Percentiles rank a stretch among this genome's conserved stretches.
These are phyloP conservation scores for Skeletonema tropicum DNA, from an alignment of 108 stramenopile species.

Conservation along the genomic window DNA sequence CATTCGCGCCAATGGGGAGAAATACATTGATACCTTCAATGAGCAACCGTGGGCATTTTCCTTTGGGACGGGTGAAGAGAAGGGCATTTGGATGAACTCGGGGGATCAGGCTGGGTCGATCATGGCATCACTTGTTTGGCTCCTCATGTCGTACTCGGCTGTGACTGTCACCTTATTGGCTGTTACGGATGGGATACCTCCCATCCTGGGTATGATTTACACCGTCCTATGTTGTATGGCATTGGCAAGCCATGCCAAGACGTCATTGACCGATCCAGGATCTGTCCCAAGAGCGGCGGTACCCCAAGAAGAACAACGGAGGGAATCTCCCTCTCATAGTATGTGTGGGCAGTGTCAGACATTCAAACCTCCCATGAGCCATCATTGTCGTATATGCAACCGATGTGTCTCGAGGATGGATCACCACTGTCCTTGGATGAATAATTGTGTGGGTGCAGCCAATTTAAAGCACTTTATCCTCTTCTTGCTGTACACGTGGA, in stretches of 20 bases:
- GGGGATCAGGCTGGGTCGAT: conserved; percentile 89
- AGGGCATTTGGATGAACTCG: conserved; percentile 90
- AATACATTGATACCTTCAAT: conserved; percentile 53
- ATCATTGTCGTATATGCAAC: conserved; percentile 98
- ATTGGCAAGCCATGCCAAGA: conserved; percentile 89
- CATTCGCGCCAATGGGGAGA: conserved; percentile 42
- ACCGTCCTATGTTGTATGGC: conserved; percentile 74
- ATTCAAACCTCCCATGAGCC: conserved; percentile 95
- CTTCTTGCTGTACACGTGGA: conserved; percentile 93
- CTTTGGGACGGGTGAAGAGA: conserved; percentile 53
- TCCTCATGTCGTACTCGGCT: conserved; percentile 76
- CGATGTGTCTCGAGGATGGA: conserved; percentile 97
- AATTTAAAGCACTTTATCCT: conserved; percentile 95
- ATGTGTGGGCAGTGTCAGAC: conserved; percentile 96
- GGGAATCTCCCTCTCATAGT: conserved; percentile 55
- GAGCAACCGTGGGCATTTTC: conserved; percentile 48
- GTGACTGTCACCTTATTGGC: conserved; percentile 81
- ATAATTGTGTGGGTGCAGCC: conserved; percentile 95
- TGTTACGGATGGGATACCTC: conserved; percentile 71
- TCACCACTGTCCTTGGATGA: conserved; percentile 99
- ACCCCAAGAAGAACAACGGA: conserved; percentile 78
- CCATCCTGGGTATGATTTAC: conserved; percentile 65
- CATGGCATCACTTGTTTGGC: conserved; percentile 87
- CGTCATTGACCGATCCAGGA: conserved; percentile 95
- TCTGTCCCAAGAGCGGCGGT: conserved; percentile 88